Base-by-base conservation (phyloP, 306 rosid species). In the Vigna mungo region DNA sequence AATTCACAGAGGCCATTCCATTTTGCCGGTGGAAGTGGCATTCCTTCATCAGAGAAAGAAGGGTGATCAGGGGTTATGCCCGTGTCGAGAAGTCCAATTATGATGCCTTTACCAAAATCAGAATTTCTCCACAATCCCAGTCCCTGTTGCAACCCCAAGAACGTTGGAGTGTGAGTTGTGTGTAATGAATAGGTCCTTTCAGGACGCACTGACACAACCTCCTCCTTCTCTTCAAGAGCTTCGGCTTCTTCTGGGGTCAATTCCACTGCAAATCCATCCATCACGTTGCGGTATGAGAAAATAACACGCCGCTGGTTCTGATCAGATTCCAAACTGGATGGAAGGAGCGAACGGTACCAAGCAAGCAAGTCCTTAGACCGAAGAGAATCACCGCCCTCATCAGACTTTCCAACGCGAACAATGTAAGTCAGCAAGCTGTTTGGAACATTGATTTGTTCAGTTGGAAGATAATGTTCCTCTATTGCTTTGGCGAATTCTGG, bases 1-100 rank as follows among this genome's bases (percentile, higher is more conserved):
- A 93, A 90, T 2, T 90, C 88, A n/a, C 98, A 93, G 18, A 39
- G 72, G 53, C 96, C 98, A 30, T 84, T 89, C 98, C 98, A 93
- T 66, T 87, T 91, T 4, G 71, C 73, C 0, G 95, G 96, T 0
- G 95, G 93, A 11, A 86, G 55, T 0, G 83, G 72, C 56, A 93
- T 60, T 63, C 88, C 88, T 37, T 75, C 77, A 12, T 77, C 95
- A 0, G 63, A 59, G 66, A 87, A 91, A 2, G 95, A 91, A 44
- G 90, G 93, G 25, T 91, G 96, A 23, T 5, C 69, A 0, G 93
- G 97, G 9, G 4, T 1, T 49, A 91, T 82, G 13, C 98, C 95
- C 0, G 95, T 81, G 70, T 91, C 93, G 52, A 93, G 20, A 13
- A 93, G 34, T 78, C 95, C 98, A 67, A 93, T 81, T 25, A 91